phyloP scores from a whole-genome alignment of 2,329 filamentous ascomycete species.

The Pseudogymnoascus verrucosus region DNA sequence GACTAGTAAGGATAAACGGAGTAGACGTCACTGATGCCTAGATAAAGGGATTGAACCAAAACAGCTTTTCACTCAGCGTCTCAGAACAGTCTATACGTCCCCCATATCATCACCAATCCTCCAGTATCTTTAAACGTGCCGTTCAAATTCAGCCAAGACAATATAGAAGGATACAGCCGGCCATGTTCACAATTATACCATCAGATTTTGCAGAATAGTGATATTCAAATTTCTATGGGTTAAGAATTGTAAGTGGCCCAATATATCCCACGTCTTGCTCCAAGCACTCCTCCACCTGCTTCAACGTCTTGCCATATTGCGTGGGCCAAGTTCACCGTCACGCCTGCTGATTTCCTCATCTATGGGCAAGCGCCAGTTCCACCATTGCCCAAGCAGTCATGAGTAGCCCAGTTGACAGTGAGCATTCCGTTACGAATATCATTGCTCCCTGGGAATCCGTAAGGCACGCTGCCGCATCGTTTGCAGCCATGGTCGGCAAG shows the following conservation, averaged over 20 bases:
- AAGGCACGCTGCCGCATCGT: background rate
- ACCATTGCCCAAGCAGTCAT: background rate
- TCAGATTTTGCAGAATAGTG: background rate
- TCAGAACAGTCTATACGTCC: constrained; percentile 38
- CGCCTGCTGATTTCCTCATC: background rate
- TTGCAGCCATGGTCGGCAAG: background rate
- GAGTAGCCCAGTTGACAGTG: background rate
- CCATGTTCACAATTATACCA: background rate
- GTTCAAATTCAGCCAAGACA: constrained; percentile 36
- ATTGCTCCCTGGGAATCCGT: background rate
- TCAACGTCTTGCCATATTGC: background rate
- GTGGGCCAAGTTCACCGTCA: background rate
- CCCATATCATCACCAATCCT: constrained; percentile 47
- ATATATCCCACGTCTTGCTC: background rate
- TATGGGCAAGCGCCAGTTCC: background rate
- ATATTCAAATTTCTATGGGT: background rate
- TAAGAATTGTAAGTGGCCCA: background rate
- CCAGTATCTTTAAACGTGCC: constrained; percentile 42
- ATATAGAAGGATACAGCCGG: background rate
- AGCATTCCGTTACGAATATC: background rate
- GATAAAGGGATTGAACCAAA: background rate
- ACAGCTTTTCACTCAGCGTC: constrained; percentile 38
- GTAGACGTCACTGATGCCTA: background rate
- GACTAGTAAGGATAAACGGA: background rate
- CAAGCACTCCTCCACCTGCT: background rate